These are phyloP conservation scores for Monilinia fructigena DNA, from an alignment of 2,329 filamentous ascomycete species.

Conservation along the genomic window DNA sequence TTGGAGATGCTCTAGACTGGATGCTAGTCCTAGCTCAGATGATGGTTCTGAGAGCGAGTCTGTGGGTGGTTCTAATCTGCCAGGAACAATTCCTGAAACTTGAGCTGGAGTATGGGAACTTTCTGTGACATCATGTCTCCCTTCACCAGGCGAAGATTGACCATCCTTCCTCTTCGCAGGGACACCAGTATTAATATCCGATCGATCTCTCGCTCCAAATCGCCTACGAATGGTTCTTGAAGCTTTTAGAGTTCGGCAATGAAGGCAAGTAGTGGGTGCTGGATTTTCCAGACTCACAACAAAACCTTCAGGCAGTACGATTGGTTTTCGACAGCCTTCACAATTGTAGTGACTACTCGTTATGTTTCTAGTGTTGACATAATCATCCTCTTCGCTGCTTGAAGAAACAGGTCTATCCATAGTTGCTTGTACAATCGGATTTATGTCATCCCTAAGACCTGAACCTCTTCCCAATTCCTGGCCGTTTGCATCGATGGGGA, in stretches of 20 bases:
- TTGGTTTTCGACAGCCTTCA: conserved; percentile 10
- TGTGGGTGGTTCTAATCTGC: background rate
- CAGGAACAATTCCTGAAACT: background rate
- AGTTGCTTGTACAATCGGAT: background rate
- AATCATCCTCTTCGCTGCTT: conserved; percentile 4
- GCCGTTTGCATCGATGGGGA: background rate
- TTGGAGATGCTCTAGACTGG: background rate
- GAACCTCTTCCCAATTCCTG: background rate
- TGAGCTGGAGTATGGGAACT: background rate
- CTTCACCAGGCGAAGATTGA: background rate
- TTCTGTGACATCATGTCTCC: no score
- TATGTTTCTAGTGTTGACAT: background rate
- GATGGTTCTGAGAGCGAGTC: no score
- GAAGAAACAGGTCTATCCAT: background rate
- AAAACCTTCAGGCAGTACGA: conserved; percentile 5
- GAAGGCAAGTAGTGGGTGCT: background rate
- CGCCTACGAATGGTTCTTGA: background rate
- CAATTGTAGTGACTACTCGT: conserved; percentile 8
- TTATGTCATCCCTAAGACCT: background rate
- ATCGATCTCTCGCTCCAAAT: background rate
- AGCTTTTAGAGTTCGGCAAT: conserved; percentile 1
- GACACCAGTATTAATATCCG: background rate
- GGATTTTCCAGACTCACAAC: background rate
- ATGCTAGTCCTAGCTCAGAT: background rate
- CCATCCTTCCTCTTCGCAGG: no score